A percentile compares a stretch with the other conserved stretches of the same genome.
phyloP scores from a whole-genome alignment of 768 basidiomycete species.

The Macrolepiota albuminosa region DNA sequence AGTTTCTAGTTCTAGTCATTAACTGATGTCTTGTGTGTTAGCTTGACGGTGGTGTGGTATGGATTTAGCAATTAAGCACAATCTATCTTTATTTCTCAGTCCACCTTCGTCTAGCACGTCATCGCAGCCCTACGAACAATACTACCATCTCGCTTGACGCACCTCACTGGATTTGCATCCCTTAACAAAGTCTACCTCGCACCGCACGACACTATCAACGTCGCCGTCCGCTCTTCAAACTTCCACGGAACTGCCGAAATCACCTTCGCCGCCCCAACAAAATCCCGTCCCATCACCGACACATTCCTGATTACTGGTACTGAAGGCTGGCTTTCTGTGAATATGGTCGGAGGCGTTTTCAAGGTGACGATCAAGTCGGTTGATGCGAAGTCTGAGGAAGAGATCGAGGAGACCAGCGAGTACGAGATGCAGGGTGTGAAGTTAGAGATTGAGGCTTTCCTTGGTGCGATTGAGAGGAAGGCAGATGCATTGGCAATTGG shows the following conservation, averaged over 20 bases:
- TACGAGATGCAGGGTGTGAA: constrained; percentile 47
- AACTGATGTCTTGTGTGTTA: constrained; percentile 21
- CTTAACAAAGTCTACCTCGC: constrained; percentile 67
- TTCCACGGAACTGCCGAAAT: constrained; percentile 59
- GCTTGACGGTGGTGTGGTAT: constrained; percentile 77
- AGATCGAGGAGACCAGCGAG: constrained; percentile 48
- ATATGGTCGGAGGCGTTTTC: constrained; percentile 25
- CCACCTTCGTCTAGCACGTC: constrained; percentile 45
- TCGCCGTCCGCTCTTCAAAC: constrained; percentile 42
- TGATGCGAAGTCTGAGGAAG: constrained; percentile 36
- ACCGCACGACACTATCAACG: constrained; percentile 77
- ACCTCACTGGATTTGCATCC: constrained; percentile 61
- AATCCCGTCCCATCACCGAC: constrained; percentile 31
- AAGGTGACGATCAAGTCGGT: constrained; percentile 37
- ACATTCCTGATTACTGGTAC: constrained; percentile 55
- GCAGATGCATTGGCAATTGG: constrained; percentile 47
- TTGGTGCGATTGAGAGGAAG: constrained; percentile 45
- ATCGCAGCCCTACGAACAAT: constrained; percentile 58
- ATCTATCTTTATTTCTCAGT: constrained; percentile 4
- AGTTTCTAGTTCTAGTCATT: constrained; percentile 1
- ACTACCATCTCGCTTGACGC: constrained; percentile 46
- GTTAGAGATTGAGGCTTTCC: constrained; percentile 55
- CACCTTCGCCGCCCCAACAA: constrained; percentile 55
- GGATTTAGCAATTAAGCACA: constrained; percentile 15
- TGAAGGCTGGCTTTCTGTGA: constrained; percentile 54